Base-by-base conservation (phyloP, 805 yeast genomes). In the Lipomyces sp. region DNA sequence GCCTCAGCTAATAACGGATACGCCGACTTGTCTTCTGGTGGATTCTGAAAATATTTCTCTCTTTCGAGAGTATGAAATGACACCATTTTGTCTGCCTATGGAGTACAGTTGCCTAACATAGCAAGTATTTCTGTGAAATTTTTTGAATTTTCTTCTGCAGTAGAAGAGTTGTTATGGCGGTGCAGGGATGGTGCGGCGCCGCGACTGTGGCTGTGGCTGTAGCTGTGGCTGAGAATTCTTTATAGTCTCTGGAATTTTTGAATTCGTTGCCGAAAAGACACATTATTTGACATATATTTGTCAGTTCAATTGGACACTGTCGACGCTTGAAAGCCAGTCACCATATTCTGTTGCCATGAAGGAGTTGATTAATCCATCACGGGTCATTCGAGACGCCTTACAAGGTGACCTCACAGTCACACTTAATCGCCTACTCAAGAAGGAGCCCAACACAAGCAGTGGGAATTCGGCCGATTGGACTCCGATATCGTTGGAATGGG, bases 1-100 rank as follows among this genome's bases (percentile, higher is more conserved):
- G 99, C 98, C 69, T 92, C 97, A 65, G 85, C 85, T 48, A 95
- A 83, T 53, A 92, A 79, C 15, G 97, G 97, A 74, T 81, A 94
- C 6, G 90, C 90, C 37, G 91, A 83, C 76, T 89, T 85, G 75
- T 90, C 97, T 79, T 86, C 88, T 60, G 98, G 96, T 57, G 99
- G 99, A 76, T 90, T 87, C 73, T 85, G 84, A 80, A 92, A 95
- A 72, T 96, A 85, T 68, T 83, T 77, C 76, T 94, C 98, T 74
- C 97, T 87, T 78, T 92, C 97, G 73, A 95, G 82, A 56, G 99
- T 95, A 76, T 86, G 84, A 76, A 88, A 89, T 74, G 86, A 81
- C 63, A 67, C 71, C 71, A 67, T 67, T 30, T 42, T 54, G 45
- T 10, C 50, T 34, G 18, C 6, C n/a, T 18, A 42, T 42, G 6